Evolutionary conservation across 345 rosid species (phyloP), one percentile per base, ranked within the genome.

Genomic region (Camelina hispida): DNA sequence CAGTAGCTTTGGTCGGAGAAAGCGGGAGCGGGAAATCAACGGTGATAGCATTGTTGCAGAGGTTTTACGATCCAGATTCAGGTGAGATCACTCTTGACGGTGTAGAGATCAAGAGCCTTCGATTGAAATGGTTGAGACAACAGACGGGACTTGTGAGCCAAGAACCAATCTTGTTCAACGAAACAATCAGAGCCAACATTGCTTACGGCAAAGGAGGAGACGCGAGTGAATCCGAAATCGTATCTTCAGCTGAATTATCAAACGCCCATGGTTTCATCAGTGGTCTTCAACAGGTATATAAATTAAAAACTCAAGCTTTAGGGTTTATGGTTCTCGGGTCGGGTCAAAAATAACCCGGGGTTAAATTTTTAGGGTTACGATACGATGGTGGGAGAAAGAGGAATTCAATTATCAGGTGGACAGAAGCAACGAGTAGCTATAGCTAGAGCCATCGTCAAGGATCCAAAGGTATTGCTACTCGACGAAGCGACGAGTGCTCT

Each of bases 11-110:
- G 63, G 98, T 93, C 50, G 96, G 96, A 74, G 98, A 90, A 75
- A 93, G 98, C 25, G 96, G 98, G 10, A 75, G 96, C 44, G 98
- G 98, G 12, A 93, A 93, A 79, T 93, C 98, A 23, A 90, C 96
- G 0, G 94, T 87, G 44, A 82, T 93, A 3, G 74, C 98, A 4
- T 71, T 93, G 79, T 25, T 93, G 81, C 96, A 88, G 63, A 82
- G 98, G 51, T 93, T 90, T 63, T 93, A 93, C 43, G 88, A 90
- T 78, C 93, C 89, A 6, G 93, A 93, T 42, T 84, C 96, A 7
- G 98, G 98, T 35, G 81, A 38, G 16, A 86, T 90, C 40, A 88
- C 85, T 10, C 84, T 93, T 0, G 96, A 90, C 61, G 93, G 98
- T 38, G 80, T 85, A 5, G 86, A 88, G 64, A 90, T 90, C 63